Conservation (phyloP, 2,329 filamentous ascomycete species). For the Fusarium chlamydosporum region DNA sequence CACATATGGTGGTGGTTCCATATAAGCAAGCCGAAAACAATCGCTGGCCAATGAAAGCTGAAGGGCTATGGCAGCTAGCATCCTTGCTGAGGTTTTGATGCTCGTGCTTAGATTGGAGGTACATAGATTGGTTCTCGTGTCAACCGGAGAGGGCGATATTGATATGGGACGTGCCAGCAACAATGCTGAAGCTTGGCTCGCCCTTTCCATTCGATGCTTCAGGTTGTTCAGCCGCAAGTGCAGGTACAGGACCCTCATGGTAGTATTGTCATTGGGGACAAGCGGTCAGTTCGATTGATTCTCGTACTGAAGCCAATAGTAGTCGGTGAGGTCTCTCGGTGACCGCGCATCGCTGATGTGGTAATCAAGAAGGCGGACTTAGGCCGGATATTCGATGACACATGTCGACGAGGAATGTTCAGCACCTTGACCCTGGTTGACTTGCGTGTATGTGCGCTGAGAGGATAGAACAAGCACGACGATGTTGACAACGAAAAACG, state of each 20-base stretch:
- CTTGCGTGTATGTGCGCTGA: slow-evolving; percentile 10
- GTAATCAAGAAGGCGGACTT: slow-evolving; percentile 34
- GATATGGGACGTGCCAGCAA: slow-evolving; percentile 46
- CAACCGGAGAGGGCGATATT: slow-evolving; percentile 47
- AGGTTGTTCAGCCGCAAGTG: slow-evolving; percentile 14
- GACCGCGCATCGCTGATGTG: slow-evolving; percentile 19
- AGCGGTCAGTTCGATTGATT: slow-evolving; percentile 30
- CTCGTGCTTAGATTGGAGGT: slow-evolving; percentile 36
- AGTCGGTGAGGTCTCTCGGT: slow-evolving; percentile 19
- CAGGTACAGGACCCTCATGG: slow-evolving; percentile 31
- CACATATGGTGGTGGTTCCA: slow-evolving; percentile 45
- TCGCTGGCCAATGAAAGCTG: slow-evolving; percentile 45
- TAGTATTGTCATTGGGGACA: slow-evolving; percentile 22
- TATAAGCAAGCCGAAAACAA: slow-evolving; percentile 35
- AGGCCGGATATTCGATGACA: slow-evolving; percentile 39
- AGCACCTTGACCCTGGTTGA: slow-evolving; percentile 45
- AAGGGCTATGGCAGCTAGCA: slow-evolving; percentile 38
- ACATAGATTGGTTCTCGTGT: slow-evolving; percentile 43
- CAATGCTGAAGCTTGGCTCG: slow-evolving; percentile 24
- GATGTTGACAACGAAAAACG: slow-evolving; percentile 21
- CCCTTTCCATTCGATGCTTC: slow-evolving; percentile 24
- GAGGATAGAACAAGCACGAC: slow-evolving; percentile 12
- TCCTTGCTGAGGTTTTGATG: slow-evolving; percentile 33
- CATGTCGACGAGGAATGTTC: slow-evolving; percentile 34
- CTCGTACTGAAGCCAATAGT: slow-evolving; percentile 27